These are phyloP conservation scores for Fusarium sarcochroum DNA, from an alignment of 2,329 filamentous ascomycete genomes.

Conservation along the genomic window DNA sequence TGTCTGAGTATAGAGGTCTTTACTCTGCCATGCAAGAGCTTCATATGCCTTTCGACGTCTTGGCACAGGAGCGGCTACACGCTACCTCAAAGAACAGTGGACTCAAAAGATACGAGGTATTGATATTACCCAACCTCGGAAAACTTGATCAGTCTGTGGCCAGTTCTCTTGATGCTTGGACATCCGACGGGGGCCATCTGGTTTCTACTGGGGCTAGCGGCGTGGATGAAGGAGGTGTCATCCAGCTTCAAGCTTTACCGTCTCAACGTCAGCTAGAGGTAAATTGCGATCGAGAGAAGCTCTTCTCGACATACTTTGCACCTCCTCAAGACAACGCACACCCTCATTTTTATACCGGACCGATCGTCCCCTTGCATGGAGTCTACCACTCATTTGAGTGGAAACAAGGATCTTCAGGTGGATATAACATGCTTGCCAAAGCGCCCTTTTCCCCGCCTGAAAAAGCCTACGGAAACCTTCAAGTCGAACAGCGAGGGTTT, in stretches of 20 bases:
- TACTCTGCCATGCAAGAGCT: constrained; percentile 1
- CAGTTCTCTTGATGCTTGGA: background rate
- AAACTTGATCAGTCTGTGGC: background rate
- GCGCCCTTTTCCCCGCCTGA: background rate
- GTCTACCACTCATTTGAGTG: background rate
- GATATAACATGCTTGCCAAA: background rate
- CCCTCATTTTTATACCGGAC: background rate
- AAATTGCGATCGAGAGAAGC: background rate
- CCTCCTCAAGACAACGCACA: background rate
- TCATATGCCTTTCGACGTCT: background rate
- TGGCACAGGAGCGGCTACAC: background rate
- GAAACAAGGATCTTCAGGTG: background rate
- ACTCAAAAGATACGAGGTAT: background rate
- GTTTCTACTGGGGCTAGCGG: background rate
- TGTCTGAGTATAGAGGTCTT: background rate
- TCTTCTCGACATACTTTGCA: background rate
- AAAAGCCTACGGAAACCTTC: background rate
- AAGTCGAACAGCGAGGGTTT: background rate
- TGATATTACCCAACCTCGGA: background rate
- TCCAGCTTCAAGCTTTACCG: background rate
- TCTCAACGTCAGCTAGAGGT: background rate
- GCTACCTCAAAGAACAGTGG: background rate
- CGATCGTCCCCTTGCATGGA: background rate
- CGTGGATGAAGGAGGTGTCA: background rate
- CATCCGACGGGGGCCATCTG: background rate